Conservation (phyloP, 768 basidiomycete genomes). For the Auricularia auricula-judae region DNA sequence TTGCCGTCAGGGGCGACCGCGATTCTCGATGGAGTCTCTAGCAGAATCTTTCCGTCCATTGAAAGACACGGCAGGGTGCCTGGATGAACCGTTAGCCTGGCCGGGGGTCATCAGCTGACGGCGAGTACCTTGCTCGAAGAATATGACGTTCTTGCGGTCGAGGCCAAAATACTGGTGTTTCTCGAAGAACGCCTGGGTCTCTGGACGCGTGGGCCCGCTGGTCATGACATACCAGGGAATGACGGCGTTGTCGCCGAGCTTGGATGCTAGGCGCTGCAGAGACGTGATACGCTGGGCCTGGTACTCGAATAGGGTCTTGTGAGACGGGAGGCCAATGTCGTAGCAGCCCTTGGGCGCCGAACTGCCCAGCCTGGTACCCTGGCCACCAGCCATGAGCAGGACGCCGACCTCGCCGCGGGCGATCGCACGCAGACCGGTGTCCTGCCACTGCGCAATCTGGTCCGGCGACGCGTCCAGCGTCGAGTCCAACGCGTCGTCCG, state of each 20-base stretch:
- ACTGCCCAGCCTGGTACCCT: conserved; percentile 90
- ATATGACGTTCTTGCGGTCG: conserved; percentile 62
- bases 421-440: conserved; percentile 70
- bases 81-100: conserved; percentile 21
- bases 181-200: conserved; percentile 78
- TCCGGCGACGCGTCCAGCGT: conserved; percentile 35
- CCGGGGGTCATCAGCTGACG: not conserved
- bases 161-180: conserved; percentile 76
- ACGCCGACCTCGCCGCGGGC: conserved; percentile 82
- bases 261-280: conserved; percentile 66
- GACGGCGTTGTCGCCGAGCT: conserved; percentile 37
- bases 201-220: conserved; percentile 83
- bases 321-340: conserved; percentile 88
- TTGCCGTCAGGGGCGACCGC: conserved; percentile 99
- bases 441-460: conserved; percentile 65
- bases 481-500: conserved; percentile 61
- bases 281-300: conserved; percentile 94
- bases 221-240: conserved; percentile 99
- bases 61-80: conserved; percentile 93
- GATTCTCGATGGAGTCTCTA: conserved; percentile 65
- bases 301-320: conserved; percentile 90
- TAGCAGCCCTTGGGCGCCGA: conserved; percentile 95
- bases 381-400: conserved; percentile 94
- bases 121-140: conserved; percentile 88
- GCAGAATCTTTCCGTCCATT: conserved; percentile 85